phyloP scores from a whole-genome alignment of 495 filamentous ascomycete species.

The Apodospora peruviana region DNA sequence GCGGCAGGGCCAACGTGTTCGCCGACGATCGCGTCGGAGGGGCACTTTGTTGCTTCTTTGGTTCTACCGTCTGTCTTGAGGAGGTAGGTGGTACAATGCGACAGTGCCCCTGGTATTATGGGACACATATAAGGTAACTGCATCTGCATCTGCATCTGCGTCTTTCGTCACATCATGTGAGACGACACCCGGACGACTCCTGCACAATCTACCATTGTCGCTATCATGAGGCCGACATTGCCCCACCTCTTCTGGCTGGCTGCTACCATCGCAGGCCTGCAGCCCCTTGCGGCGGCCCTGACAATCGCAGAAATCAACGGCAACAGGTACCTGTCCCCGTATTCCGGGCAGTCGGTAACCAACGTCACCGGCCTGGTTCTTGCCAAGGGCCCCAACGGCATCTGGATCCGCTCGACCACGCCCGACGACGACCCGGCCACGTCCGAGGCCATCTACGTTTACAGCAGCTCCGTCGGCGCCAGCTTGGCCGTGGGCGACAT shows the following conservation, averaged over 20 bases:
- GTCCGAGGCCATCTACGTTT: constrained; percentile 53
- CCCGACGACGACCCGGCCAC: constrained; percentile 40
- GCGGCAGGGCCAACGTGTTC: not conserved
- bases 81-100: not conserved
- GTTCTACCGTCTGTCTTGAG: not conserved
- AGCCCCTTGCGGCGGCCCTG: constrained; percentile 31
- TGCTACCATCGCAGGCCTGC: constrained; percentile 14
- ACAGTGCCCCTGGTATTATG: not conserved
- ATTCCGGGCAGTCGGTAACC: constrained; percentile 42
- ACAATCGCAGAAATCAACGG: constrained; percentile 60
- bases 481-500: constrained; percentile 49
- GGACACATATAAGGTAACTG: not conserved
- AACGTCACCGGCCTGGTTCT: constrained; percentile 54
- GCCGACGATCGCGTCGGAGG: too few relatives aligned
- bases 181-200: not conserved
- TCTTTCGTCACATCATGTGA: too few relatives aligned
- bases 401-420: constrained; percentile 51
- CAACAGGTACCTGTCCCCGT: constrained; percentile 52
- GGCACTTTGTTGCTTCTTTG: not conserved
- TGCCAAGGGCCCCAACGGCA: constrained; percentile 50
- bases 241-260: constrained; percentile 6
- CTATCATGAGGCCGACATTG: constrained; percentile 15
- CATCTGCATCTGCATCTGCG: not conserved
- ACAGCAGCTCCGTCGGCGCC: constrained; percentile 30
- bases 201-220: not conserved